These are phyloP conservation scores for Ceratobasidium sp. DNA, from an alignment of 1,284 basidiomycete genomes.

Conservation along the genomic window DNA sequence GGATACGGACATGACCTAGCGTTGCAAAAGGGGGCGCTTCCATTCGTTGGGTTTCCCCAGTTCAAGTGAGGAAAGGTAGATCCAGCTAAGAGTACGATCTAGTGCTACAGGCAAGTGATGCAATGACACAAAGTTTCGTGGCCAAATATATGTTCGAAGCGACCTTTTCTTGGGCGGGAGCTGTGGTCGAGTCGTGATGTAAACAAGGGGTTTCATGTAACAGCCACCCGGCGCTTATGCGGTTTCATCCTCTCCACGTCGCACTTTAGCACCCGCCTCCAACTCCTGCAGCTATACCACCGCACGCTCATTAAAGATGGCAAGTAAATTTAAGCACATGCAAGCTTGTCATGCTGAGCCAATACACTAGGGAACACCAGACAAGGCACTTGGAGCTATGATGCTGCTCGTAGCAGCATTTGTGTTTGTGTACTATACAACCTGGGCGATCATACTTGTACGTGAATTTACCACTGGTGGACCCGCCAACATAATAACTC, in stretches of 20 bases:
- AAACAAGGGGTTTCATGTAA: slow-evolving; percentile 12
- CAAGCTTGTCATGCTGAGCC: neutral
- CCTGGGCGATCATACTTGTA: slow-evolving; percentile 89
- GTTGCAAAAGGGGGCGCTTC: slow-evolving; percentile 78
- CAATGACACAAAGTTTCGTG: neutral
- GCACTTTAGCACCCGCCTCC: slow-evolving; percentile 6
- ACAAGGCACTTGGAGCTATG: slow-evolving; percentile 79
- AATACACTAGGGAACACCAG: slow-evolving; percentile 74
- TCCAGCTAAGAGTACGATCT: neutral
- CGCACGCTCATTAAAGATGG: slow-evolving; percentile 46
- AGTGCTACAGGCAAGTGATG: neutral
- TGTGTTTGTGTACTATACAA: slow-evolving; percentile 90
- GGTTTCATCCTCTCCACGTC: slow-evolving; percentile 45
- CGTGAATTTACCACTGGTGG: slow-evolving; percentile 52
- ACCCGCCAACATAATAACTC: slow-evolving; percentile 21
- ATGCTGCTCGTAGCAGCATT: slow-evolving; percentile 82
- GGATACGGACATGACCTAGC: slow-evolving; percentile 78
- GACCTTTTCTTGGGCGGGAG: neutral
- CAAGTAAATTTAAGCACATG: slow-evolving; percentile 11
- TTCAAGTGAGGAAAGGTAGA: neutral
- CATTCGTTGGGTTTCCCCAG: slow-evolving; percentile 58
- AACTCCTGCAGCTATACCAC: slow-evolving; percentile 11
- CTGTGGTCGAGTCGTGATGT: slow-evolving; percentile 9
- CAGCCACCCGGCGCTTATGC: slow-evolving; percentile 29
- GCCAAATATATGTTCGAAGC: neutral